A percentile compares a stretch with the other conserved stretches of the same genome.
Conservation (phyloP, 1,139 yeast species). For the Debaryomycetaceae sp. region DNA sequence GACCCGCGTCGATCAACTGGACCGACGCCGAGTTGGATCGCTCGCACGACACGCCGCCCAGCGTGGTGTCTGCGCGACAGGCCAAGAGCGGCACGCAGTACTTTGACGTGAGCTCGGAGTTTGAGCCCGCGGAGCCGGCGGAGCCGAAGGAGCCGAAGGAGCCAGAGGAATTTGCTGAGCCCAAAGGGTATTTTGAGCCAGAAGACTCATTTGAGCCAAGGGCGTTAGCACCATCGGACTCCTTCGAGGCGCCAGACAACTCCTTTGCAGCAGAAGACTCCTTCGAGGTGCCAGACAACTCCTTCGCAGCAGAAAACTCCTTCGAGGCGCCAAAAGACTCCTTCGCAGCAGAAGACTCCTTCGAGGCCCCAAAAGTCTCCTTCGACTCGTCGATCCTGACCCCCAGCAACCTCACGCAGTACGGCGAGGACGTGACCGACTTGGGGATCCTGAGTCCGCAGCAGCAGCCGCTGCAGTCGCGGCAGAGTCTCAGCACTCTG, state of each 20-base stretch:
- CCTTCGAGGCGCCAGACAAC: too few relatives aligned
- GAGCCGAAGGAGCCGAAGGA: too few relatives aligned
- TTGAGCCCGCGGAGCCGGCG: too few relatives aligned
- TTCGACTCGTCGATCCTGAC: slow-evolving; percentile 31
- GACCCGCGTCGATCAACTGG: slow-evolving; percentile 43
- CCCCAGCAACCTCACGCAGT: slow-evolving; percentile 39
- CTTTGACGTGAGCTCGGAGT: slow-evolving; percentile 18
- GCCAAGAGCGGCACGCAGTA: slow-evolving; percentile 16
- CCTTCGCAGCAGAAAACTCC: slow-evolving; percentile 6
- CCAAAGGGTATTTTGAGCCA: too few relatives aligned
- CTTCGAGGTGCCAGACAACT: too few relatives aligned
- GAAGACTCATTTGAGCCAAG: too few relatives aligned
- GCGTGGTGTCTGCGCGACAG: slow-evolving; percentile 3
- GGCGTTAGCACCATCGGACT: too few relatives aligned
- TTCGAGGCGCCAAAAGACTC: slow-evolving; percentile 13
- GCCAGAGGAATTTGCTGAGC: too few relatives aligned
- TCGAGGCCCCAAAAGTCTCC: slow-evolving; percentile 18
- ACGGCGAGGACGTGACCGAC: slow-evolving; percentile 41
- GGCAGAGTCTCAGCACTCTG: slow-evolving; percentile 1
- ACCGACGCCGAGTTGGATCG: slow-evolving; percentile 35
- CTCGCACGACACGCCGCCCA: slow-evolving; percentile 11
- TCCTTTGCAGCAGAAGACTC: too few relatives aligned
- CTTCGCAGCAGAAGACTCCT: slow-evolving; percentile 8
- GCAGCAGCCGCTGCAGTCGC: slow-evolving; percentile 11
- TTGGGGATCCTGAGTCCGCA: slow-evolving; percentile 44